Evolutionary conservation across 2,329 filamentous ascomycete genomes (phyloP).

Genomic region (Neoarthrinium moseri): DNA sequence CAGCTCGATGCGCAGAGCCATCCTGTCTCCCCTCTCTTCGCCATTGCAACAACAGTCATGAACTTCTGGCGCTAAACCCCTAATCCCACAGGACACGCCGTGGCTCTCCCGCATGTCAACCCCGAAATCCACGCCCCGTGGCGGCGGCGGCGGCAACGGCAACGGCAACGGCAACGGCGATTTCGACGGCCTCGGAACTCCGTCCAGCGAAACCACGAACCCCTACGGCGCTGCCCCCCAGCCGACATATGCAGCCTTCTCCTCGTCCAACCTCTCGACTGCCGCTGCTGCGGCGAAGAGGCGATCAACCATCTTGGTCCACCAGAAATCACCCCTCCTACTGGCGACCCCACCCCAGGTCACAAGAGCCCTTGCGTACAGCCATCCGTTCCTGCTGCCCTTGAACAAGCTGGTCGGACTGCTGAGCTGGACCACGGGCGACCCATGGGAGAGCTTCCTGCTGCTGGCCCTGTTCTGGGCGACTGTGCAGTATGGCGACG

Average conservation of each 20-base stretch:
- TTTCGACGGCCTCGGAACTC: conserved; percentile 28
- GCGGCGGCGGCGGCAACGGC: conserved; percentile 32
- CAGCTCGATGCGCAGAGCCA: too few relatives aligned
- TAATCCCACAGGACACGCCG: conserved; percentile 38
- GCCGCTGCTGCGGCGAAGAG: conserved; percentile 66
- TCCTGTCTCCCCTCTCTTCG: neutral
- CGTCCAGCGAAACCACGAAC: conserved; percentile 20
- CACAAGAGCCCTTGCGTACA: conserved; percentile 91
- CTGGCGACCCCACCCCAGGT: conserved; percentile 93
- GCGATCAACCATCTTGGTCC: conserved; percentile 87
- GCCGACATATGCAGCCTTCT: conserved; percentile 81
- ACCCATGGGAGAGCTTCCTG: conserved; percentile 96
- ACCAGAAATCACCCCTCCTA: conserved; percentile 92
- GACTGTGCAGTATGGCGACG: conserved; percentile 79
- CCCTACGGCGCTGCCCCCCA: conserved; percentile 49
- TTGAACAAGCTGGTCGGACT: conserved; percentile 83
- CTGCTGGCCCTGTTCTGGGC: conserved; percentile 85
- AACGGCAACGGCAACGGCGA: conserved; percentile 30
- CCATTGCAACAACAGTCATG: neutral
- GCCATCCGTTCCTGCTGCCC: conserved; percentile 88
- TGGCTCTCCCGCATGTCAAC: conserved; percentile 55
- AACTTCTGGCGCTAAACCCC: neutral
- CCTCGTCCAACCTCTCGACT: conserved; percentile 74
- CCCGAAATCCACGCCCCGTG: conserved; percentile 38
- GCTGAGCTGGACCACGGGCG: conserved; percentile 88